Evolutionary conservation across 805 yeast genomes (phyloP), one percentile per base, ranked within the genome.

Genomic region (Grigorovia yakushimaensis): DNA sequence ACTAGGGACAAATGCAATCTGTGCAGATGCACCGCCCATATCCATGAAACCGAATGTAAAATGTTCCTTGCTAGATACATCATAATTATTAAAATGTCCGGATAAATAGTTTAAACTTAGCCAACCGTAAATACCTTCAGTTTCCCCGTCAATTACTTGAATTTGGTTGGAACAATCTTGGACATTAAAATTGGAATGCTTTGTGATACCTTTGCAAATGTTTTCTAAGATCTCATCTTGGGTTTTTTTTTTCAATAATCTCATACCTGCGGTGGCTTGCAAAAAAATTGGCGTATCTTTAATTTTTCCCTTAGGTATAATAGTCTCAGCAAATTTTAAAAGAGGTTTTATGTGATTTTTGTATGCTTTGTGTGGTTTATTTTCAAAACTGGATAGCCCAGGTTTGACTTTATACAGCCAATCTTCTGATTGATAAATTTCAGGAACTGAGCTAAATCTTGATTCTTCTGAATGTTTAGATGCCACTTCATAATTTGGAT

Each of bases 1-100:
- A 3, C 80, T 74, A 0, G 97, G 97, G 8, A 85, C 88, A 73
- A 89, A 93, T 8, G 98, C 95, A 20, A 93, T 78, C 61, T 93
- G 98, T 0, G 96, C 88, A 1, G 96, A 88, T 0, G 98, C 98
- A 13, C 98, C 98, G 15, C 98, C 98, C 98, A 93, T 93, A 64
- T 93, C 98, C 91, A 93, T 84, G 57, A 93, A 91, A 4, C 98
- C 98, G 53, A 76, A 82, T 0, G 95, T 80, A n/a, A 66, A 65
- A 55, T 76, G 84, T 3, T 43, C 54, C 7, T 47, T 45, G 2
- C 64, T 60, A 5, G 54, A 22, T 10, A 60, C 54, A 36, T 72
- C 72, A 54, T 73, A 76, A 46, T 73, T 62, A 50, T 81, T 72
- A 43, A 85, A 69, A 50, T 77, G 77, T 1, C 85, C 83, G 65